Evolutionary conservation across 225 moss, liverwort and hornwort genomes (phyloP), one percentile per base, ranked within the genome.

Genomic region (Anthoceros angustus): DNA sequence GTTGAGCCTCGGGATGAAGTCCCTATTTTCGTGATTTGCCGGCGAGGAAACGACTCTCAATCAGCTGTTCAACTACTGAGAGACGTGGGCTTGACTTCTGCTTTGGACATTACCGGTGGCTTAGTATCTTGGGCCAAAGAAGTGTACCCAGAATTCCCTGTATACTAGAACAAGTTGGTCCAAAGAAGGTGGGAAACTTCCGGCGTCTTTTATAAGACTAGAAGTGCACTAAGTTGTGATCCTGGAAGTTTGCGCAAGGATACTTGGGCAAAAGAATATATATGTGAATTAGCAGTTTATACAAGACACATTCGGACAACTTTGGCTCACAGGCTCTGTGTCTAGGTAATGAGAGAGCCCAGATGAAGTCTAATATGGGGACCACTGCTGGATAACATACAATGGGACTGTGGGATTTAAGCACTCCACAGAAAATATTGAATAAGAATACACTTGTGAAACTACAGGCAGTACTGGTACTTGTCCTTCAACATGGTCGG

Each of bases 1-100:
- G 16, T 2, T 39, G 62, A 45, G 32, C 18, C 60, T 41, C 64
- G 40, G 25, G 41, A 66, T 38, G 71, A 72, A 9, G 63, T 23
- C 25, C 75, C 88, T 2, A 74, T 98, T 41, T 91, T 83, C 76
- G 82, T 88, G 64, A 80, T 91, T 55, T 98, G 95, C 61, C 80
- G 88, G 66, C 77, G 95, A 72, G 95, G 91, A 25, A 91, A 98
- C 67, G 91, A 91, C 55, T 98, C 95, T 9, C 91, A 89, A 72
- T 76, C 65, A 73, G 91, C 91, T 62, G 88, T 98, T 24, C 74
- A 79, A 61, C 69, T 85, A 67, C 80, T 98, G 48, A 79, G 80
- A 68, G 72, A 42, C 70, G 78, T 79, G 65, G 88, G 95, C 40
- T 80, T 85, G 42, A 61, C 64, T 40, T 79, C 68, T 16, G 80